A percentile compares a stretch with the other conserved stretches of the same genome.
These are phyloP conservation scores for Fomitopsis serialis DNA, from an alignment of 768 basidiomycete species.

Conservation along the genomic window DNA sequence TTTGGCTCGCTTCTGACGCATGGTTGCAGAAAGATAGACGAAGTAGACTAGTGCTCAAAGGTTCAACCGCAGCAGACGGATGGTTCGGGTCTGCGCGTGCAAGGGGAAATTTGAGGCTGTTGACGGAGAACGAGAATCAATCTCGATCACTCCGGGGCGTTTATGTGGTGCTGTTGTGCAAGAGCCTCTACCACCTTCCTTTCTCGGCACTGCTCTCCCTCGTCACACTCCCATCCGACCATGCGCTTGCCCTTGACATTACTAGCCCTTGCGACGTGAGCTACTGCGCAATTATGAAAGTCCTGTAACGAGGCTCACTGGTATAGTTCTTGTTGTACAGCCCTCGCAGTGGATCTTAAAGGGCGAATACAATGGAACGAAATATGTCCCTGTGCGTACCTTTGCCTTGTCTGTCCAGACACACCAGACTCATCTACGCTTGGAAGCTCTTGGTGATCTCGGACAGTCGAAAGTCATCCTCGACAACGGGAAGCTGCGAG, in stretches of 20 bases:
- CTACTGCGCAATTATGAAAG: not conserved
- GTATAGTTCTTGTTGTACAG: conserved; percentile 21
- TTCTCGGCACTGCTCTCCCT: not conserved
- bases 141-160: not conserved
- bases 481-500: conserved; percentile 51
- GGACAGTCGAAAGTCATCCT: conserved; percentile 56
- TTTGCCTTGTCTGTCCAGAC: not conserved
- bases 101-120: not conserved
- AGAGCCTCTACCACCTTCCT: not conserved
- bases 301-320: not conserved
- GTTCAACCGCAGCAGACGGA: no score
- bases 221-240: not conserved
- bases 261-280: conserved; percentile 14
- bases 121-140: not conserved
- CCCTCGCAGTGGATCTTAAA: conserved; percentile 45
- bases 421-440: not conserved
- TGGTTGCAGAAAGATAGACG: conserved; percentile 29
- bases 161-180: conserved; percentile 3
- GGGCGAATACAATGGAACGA: conserved; percentile 71
- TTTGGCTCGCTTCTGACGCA: conserved; percentile 96
- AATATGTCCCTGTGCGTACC: conserved; percentile 49
- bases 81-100: no score
- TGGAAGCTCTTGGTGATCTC: conserved; percentile 28
- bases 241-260: conserved; percentile 15
- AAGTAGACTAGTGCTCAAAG: not conserved